Evolutionary conservation across 169 alveolate species (phyloP).

Genomic region (Plasmodium sp.): DNA sequence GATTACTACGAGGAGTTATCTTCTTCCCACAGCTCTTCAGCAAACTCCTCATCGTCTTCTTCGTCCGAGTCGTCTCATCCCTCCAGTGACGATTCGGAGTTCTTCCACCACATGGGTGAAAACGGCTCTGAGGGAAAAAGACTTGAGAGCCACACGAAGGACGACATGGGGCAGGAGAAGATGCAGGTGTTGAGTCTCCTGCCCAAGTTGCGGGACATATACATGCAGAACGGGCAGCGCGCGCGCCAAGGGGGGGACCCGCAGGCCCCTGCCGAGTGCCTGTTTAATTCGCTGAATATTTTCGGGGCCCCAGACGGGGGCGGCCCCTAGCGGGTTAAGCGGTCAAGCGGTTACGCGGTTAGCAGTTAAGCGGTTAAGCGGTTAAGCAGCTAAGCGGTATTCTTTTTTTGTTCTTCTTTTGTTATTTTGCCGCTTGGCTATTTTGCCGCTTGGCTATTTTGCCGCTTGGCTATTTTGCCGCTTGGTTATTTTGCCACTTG

Average conservation of each 20-base stretch:
- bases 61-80: slow-evolving; percentile 7
- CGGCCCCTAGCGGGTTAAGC: not conserved
- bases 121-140: not conserved
- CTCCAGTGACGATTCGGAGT: not conserved
- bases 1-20: not conserved
- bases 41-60: not conserved
- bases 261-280: not conserved
- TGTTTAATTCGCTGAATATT: slow-evolving; percentile 36
- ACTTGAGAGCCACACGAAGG: not conserved
- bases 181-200: slow-evolving; percentile 27
- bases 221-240: slow-evolving; percentile 10
- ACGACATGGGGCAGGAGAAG: slow-evolving; percentile 38
- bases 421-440: not conserved
- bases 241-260: not conserved
- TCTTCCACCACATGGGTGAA: not conserved
- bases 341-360: too few relatives aligned
- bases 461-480: too few relatives aligned
- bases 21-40: slow-evolving; percentile 17
- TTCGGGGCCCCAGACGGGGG: not conserved
- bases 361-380: too few relatives aligned
- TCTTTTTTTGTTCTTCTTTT: not conserved
- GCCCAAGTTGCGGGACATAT: slow-evolving; percentile 49
- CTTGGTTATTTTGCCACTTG: too few relatives aligned
- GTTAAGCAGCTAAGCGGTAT: not conserved
- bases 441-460: too few relatives aligned